Base-by-base conservation (phyloP, 768 basidiomycete species). In the Mycena polygramma region DNA sequence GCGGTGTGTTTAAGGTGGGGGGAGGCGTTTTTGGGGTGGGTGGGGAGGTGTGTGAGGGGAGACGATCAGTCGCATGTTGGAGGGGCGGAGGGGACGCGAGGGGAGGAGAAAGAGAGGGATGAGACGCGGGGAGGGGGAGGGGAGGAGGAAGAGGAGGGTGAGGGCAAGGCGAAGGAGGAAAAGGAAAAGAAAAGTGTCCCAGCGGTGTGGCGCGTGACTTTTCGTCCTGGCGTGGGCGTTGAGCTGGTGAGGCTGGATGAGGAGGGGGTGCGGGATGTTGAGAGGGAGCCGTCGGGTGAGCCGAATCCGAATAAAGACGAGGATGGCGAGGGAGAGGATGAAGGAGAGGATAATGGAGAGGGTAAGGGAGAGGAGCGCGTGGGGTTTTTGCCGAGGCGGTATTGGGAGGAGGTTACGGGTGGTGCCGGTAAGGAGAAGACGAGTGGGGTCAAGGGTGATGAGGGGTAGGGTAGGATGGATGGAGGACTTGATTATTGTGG, bases 301-400 rank as follows among this genome's bases (percentile, higher is more conserved):
- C 30, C 30, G 30, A 30, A 30, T 30, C 30, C 30, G 30, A 30
- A 30, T 30, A 30, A 2, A 30, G 30, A 30, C 30, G 30, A 30
- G 2, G 30, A 30, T 30, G 30, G n/a, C 30, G 30, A 30, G n/a
- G n/a, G n/a, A n/a, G 93, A 94, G 19, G 35, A 37, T 4, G 55
- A 7, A 3, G 59, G 19, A 11, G 45, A 24, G 20, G 19, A 48
- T 2, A 15, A n/a, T 8, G 57, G 13, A 17, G 20, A 10, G 58
- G 58, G 46, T 24, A 30, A 54, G 30, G 53, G 35, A 15, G n/a
- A 59, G 78, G 91, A 93, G 61, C 82, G 94, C 57, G 86, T 93
- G 24, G 94, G 94, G n/a, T 92, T 95, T 73, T 75, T 95, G 48
- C 94, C 94, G 13, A 83, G 79, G 70, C 92, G 91, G 91, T 95